Evolutionary conservation across 2,329 filamentous ascomycete genomes (phyloP), one percentile per base, ranked within the genome.

Genomic region (Beauveria sp.): DNA sequence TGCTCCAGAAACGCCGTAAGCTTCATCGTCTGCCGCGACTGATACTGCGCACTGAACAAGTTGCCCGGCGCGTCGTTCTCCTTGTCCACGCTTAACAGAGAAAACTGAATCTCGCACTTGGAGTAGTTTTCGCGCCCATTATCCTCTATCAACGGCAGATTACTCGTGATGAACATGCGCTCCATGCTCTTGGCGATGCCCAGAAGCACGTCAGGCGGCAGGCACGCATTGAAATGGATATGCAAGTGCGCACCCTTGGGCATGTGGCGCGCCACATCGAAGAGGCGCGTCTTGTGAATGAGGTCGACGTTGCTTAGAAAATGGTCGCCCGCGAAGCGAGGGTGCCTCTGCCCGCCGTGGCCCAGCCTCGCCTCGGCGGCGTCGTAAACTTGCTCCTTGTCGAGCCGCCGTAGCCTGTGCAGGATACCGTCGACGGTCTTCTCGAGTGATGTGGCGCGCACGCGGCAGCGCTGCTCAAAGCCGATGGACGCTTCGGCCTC

Each of bases 211-310:
- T 76, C 70, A 10, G 88, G 86, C 16, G 78, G 75, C 5, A 91
- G 75, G 63, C 88, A 89, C n/a, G 88, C 82, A 70, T 91, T 92
- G 77, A 90, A 91, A 71, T 92, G 89, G 26, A 91, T 82, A 70
- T 92, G 89, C 26, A 91, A 76, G 69, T 91, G 86, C 0, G 82
- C 81, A 2, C 88, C 89, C 71, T 92, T 92, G 47, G 89, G 89
- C 77, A 89, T 81, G 61, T 71, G 69, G 37, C 75, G 75, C 6
- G 85, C 81, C 28, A 88, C 79, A 30, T 76, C 66, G 66, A 85
- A 84, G 16, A 91, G 68, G 48, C 75, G 71, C 9, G 87, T 89
- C 52, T 77, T 57, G 43, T 79, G 71, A 65, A 88, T 83, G 46
- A 83, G 70, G 58, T 79, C 71, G 50, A 76, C 70, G 66, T 85